Percentiles rank a stretch among this genome's conserved stretches.
These are phyloP conservation scores for Plasmodium yoelii DNA, from an alignment of 169 alveolate species.

Conservation along the genomic window DNA sequence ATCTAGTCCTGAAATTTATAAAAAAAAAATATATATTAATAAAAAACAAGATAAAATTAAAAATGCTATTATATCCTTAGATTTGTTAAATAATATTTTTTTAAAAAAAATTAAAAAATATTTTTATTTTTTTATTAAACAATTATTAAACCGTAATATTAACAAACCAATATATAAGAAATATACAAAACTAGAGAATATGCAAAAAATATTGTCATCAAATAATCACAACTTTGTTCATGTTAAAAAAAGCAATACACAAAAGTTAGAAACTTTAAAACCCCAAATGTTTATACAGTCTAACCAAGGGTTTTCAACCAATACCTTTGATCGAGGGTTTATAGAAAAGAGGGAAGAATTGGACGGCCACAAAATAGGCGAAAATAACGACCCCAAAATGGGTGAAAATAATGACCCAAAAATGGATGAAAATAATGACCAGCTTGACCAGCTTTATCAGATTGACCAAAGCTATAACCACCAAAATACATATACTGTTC, in stretches of 20 bases:
- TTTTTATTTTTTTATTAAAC: not conserved
- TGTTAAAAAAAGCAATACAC: not conserved
- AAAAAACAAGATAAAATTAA: not conserved
- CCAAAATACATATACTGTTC: no score
- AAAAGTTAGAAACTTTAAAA: not conserved
- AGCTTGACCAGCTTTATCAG: no score
- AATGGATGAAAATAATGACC: no score
- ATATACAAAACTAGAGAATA: conserved; percentile 16
- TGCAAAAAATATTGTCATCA: not conserved
- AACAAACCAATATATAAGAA: conserved; percentile 27
- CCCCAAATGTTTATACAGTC: not conserved
- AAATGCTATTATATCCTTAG: conserved; percentile 15
- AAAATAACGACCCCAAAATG: not conserved
- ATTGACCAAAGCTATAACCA: no score
- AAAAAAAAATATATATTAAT: no score
- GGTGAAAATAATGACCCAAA: not conserved
- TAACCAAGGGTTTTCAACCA: not conserved
- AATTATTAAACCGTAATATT: not conserved
- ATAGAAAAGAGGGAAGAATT: not conserved
- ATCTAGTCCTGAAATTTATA: no score
- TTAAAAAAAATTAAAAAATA: conserved; percentile 4
- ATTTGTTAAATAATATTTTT: conserved; percentile 16
- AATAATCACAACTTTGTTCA: no score
- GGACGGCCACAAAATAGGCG: not conserved
- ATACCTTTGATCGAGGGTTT: not conserved